Base-by-base conservation (phyloP, 345 rosid species). In the Fremontodendron californicum region DNA sequence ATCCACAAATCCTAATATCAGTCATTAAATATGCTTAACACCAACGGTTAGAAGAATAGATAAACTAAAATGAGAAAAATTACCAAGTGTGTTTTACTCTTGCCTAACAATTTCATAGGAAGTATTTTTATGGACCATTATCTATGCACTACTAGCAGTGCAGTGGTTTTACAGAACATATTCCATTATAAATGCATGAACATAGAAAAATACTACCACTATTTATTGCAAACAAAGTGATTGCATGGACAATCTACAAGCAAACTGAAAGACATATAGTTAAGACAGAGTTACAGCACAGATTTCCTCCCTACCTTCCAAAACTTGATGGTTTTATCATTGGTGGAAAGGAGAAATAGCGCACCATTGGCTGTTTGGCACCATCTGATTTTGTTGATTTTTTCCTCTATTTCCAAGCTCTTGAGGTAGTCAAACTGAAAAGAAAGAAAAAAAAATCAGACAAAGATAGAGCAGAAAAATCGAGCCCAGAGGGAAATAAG, bases 391-490 rank as follows among this genome's bases (percentile, higher is more conserved):
- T 94, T 91, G 90, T 94, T 94, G 75, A 94, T 94, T 74, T 94
- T 94, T 92, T 94, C 98, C 85, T 91, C 97, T 81, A 93, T 94
- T 87, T 94, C 98, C 97, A 94, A 90, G 80, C 98, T 94, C 89
- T 91, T 94, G 72, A 94, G 90, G 81, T 94, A 94, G 81, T 94
- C 98, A 87, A 94, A 94, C 98, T 94, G 89, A 58, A 60, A 48
- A 72, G 52, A 79, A 55, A 68, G 25, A 65, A 21, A 25, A 76
- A 54, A 80, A 71, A 12, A 48, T 65, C 21, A 8, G 21, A 54
- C 15, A 10, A 55, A 55, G 31, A 55, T 23, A 57, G 25, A 45
- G 78, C 40, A 54, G 25, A 75, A 51, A n/a, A 54, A 37, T 12
- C 23, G 0, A 39, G 58, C 63, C 5, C 78, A 64, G 11, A 19